phyloP scores from a whole-genome alignment of 2,329 filamentous ascomycete species.

The Aspergillus costaricaensis region DNA sequence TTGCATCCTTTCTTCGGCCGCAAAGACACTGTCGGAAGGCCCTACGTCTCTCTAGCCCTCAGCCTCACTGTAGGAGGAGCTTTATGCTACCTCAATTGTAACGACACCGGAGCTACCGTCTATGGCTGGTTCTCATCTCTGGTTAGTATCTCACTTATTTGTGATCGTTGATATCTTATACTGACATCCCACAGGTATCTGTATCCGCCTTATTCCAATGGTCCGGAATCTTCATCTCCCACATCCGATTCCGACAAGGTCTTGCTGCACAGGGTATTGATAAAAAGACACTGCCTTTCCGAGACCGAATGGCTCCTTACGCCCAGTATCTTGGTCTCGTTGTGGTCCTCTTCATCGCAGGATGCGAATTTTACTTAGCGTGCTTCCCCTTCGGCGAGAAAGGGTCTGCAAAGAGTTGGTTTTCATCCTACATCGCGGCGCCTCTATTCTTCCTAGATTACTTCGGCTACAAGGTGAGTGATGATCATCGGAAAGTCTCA shows the following conservation, averaged over 20 bases:
- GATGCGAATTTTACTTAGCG: constrained; percentile 37
- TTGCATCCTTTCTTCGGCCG: constrained; percentile 26
- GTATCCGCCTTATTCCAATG: constrained; percentile 36
- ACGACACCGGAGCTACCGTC: constrained; percentile 28
- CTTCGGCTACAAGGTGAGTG: constrained; percentile 26
- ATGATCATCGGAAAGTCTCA: not conserved
- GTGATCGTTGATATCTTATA: not conserved
- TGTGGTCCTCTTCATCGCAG: constrained; percentile 32
- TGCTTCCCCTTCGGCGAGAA: constrained; percentile 34
- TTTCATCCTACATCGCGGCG: constrained; percentile 35
- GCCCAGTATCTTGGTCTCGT: constrained; percentile 28
- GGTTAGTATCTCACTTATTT: constrained; percentile 14
- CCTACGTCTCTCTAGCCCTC: constrained; percentile 32
- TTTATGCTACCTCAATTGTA: constrained; percentile 37
- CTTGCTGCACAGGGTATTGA: constrained; percentile 31
- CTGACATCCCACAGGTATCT: constrained; percentile 22
- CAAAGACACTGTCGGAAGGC: constrained; percentile 30
- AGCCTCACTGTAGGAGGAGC: constrained; percentile 34
- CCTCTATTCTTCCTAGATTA: constrained; percentile 36
- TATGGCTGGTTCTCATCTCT: constrained; percentile 38
- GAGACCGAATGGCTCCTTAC: constrained; percentile 28
- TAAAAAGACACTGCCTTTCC: constrained; percentile 27
- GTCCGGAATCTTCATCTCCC: constrained; percentile 30
- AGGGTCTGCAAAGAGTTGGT: constrained; percentile 34
- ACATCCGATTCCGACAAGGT: constrained; percentile 31